Conservation (phyloP, 208 protist genomes). For the Trypanosomatidae sp. region DNA sequence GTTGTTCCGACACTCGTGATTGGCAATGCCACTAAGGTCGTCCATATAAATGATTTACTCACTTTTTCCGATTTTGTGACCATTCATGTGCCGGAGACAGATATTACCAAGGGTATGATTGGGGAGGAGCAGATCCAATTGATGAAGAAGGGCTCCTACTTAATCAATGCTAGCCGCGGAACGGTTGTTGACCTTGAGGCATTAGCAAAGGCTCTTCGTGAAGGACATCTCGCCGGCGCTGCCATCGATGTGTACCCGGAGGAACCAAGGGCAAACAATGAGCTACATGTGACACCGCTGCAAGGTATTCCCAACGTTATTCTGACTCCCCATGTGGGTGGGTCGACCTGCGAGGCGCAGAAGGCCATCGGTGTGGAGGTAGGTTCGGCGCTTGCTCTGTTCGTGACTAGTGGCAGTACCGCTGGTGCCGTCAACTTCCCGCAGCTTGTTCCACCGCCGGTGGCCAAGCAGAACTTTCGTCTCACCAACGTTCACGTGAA, state of each 20-base stretch:
- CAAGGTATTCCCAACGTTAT: constrained; percentile 93
- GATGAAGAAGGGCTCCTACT: constrained; percentile 82
- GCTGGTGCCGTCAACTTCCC: constrained; percentile 94
- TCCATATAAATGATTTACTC: constrained; percentile 76
- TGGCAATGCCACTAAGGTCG: constrained; percentile 76
- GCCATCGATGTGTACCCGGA: constrained; percentile 93
- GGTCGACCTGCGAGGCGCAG: constrained; percentile 93
- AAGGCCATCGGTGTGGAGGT: constrained; percentile 91
- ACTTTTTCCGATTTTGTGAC: constrained; percentile 89
- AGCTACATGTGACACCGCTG: constrained; percentile 61
- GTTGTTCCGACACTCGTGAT: constrained; percentile 86
- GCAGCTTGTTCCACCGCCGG: constrained; percentile 59
- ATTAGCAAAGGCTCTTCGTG: constrained; percentile 64
- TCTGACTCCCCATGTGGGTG: constrained; percentile 94
- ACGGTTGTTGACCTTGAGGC: constrained; percentile 86
- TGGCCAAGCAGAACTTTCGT: constrained; percentile 40
- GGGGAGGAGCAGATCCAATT: constrained; percentile 50
- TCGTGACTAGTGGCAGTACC: constrained; percentile 83
- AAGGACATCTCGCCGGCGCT: constrained; percentile 81
- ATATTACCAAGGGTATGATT: constrained; percentile 82
- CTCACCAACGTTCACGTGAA: constrained; percentile 94
- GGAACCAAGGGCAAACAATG: constrained; percentile 72
- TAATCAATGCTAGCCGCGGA: constrained; percentile 87
- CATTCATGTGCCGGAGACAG: constrained; percentile 90
- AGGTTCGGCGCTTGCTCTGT: constrained; percentile 74